Base-by-base conservation (phyloP, 495 filamentous ascomycete genomes). In the Jackrogersella multiformis region DNA sequence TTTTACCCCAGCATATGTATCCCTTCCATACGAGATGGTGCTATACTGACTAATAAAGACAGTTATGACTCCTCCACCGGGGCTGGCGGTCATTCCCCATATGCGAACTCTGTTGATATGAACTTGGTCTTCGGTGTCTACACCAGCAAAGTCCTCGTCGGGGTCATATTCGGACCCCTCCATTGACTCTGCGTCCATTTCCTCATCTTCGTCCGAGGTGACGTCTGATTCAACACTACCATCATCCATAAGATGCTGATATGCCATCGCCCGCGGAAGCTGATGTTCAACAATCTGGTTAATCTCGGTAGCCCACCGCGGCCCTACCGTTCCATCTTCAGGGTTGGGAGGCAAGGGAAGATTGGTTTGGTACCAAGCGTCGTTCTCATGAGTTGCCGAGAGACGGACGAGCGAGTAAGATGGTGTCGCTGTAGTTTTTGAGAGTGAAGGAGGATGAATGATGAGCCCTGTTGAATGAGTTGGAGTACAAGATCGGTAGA, bases 281-380 rank as follows among this genome's bases (percentile, higher is more conserved):
- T 72, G 70, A 35, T 73, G 73, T 16, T 80, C 73, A 4, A 80
- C 63, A 35, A 75, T 81, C 54, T 79, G 74, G 30, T 67, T 60
- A 20, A 82, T 78, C 28, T 82, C 70, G 5, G 71, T 72, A 0
- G 72, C 78, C 81, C 81, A 84, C 20, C 75, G 77, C 1, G 79
- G 79, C 6, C 56, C 54, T 1, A 65, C 26, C 4, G 32, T 24
- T 2, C 64, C 54, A 32, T 77, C 65, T 20, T 54, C 65, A 0
- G 68, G 48, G 1, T 65, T 69, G 0, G 61, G 54, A 8, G 73
- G 70, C 0, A 70, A 42, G 12, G 73, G 64, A 12, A 77, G 45
- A 56, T 83, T 84, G 8, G 75, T 81, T 39, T 83, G 75, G 51
- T 77, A 79, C 81, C 80, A 84, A 44, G 72, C 70, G 0, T 70